Evolutionary conservation across 2,329 filamentous ascomycete species (phyloP), one percentile per base, ranked within the genome.

Genomic region (Zasmidium citrigriseum): DNA sequence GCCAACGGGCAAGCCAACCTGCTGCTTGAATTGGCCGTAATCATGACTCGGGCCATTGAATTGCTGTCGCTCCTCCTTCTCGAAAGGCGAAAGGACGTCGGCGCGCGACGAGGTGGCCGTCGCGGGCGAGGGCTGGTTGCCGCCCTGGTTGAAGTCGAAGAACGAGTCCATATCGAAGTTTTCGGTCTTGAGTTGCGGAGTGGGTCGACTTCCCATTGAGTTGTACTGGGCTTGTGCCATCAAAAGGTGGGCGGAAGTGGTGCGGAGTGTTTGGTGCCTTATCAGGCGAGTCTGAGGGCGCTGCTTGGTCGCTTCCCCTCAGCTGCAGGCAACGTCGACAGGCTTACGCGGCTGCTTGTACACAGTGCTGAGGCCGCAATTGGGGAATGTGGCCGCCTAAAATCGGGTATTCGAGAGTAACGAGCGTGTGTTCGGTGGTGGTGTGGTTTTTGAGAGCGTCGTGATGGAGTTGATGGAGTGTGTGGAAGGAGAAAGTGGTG

Each of bases 21-120:
- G 93, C 74, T 99, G 95, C 78, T 91, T 90, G 80, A 97, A 96
- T 72, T 91, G 87, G 70, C 92, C 90, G 81, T 98, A 98, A 77
- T 96, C 91, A 78, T 97, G 93, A 75, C 91, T 96, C 9, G 95
- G 93, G 46, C 71, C 72, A 62, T 67, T 71, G 68, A 73, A 75
- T 53, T 72, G 70, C 55, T 73, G 72, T 16, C 65, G 68, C 57
- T 75, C 72, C 60, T 76, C 72, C 47, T 69, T 64, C 53, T 72
- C 73, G 59, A 70, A 73, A 27, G 71, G 70, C 41, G 64, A 68
- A 45, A 71, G 49, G 38, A 62, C 64, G 52, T 69, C 67, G 56
- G 64, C 60, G 51, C 64, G 66, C 53, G 67, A 65, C 24, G 69
- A 66, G 12, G 68, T 64, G 38, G 68, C 67, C 23, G 59, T 58